Evolutionary conservation across 352 stramenopile species (phyloP).

Genomic region (Globisporangium radiosum): DNA sequence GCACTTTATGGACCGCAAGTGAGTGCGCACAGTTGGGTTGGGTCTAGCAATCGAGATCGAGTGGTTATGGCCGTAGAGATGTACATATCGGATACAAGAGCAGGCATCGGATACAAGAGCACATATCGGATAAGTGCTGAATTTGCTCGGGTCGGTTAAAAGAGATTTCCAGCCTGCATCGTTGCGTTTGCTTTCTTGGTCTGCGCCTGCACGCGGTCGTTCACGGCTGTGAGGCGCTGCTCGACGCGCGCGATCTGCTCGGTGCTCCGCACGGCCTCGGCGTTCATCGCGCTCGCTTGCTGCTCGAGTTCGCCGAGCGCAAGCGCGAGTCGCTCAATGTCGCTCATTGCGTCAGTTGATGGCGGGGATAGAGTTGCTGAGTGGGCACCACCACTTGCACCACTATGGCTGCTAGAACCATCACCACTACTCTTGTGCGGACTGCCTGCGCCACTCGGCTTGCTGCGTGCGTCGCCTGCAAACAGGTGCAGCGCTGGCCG

Average conservation of each 20-base stretch:
- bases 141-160: constrained; percentile 14
- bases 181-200: constrained; percentile 50
- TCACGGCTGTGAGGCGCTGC: constrained; percentile 55
- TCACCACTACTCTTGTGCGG: not conserved
- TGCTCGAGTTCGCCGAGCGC: constrained; percentile 64
- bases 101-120: no score
- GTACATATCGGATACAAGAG: no score
- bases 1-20: constrained; percentile 83
- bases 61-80: not conserved
- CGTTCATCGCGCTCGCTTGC: constrained; percentile 60
- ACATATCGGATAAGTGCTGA: no score
- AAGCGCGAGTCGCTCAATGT: constrained; percentile 55
- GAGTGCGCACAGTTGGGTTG: constrained; percentile 18
- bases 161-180: constrained; percentile 35
- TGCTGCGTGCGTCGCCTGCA: constrained; percentile 30
- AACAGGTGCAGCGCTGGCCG: constrained; percentile 66
- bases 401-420: not conserved
- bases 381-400: no score
- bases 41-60: constrained; percentile 1
- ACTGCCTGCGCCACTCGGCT: constrained; percentile 2
- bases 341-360: constrained; percentile 19
- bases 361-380: no score
- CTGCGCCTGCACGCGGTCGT: constrained; percentile 62
- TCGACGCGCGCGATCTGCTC: constrained; percentile 71
- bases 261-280: constrained; percentile 57